Percentiles rank a stretch among this genome's conserved stretches.
Conservation (phyloP, 768 basidiomycete genomes). For the Lentinula lateritia region DNA sequence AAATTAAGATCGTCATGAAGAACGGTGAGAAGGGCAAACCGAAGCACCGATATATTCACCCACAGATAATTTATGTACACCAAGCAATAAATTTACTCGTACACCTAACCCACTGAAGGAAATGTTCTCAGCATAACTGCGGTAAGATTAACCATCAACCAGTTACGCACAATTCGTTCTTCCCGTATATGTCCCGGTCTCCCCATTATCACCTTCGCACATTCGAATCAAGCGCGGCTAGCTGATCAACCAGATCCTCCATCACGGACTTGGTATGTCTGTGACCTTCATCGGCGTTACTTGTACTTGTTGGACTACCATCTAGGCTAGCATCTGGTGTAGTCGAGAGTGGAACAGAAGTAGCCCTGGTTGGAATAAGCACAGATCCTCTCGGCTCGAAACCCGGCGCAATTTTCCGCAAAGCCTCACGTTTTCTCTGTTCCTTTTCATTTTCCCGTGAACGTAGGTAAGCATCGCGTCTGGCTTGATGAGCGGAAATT, state of each 20-base stretch:
- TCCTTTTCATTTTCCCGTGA: constrained; percentile 78
- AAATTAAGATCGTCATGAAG: not conserved
- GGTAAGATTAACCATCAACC: not conserved
- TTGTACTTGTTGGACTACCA: not conserved
- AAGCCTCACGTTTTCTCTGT: constrained; percentile 54
- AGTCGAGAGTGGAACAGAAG: constrained; percentile 1
- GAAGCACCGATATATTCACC: too few species aligned
- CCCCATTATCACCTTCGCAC: not conserved
- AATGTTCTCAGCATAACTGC: not conserved
- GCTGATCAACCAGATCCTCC: constrained; percentile 77
- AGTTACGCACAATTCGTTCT: not conserved
- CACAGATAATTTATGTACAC: too few species aligned
- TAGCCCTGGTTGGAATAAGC: constrained; percentile 46
- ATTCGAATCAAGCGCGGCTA: constrained; percentile 59
- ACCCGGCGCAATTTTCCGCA: constrained; percentile 78
- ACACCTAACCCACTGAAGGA: not conserved
- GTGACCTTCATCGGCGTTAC: constrained; percentile 6
- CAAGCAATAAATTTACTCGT: too few species aligned
- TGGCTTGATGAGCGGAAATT: constrained; percentile 57
- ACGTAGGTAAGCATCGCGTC: constrained; percentile 66
- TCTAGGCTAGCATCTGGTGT: not conserved
- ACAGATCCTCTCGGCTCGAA: constrained; percentile 63
- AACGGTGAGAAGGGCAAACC: not conserved
- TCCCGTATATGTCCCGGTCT: not conserved
- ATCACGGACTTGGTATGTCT: constrained; percentile 51